phyloP scores from a whole-genome alignment of 2,329 filamentous ascomycete genomes.

The Herpotrichia juniperi region DNA sequence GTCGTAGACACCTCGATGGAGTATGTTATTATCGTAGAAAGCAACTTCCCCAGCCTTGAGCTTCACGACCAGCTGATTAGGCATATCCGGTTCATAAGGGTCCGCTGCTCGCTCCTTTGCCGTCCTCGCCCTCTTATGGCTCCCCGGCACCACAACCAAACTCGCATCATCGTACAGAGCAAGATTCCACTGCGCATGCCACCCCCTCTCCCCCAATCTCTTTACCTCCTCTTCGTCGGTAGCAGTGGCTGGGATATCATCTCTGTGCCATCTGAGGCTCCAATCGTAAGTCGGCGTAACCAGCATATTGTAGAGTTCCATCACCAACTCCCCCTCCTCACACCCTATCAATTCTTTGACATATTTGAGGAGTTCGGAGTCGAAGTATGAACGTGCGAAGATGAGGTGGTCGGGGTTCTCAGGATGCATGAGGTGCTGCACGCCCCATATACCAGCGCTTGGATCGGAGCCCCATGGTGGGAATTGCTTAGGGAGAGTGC shows the following conservation, averaged over 20 bases:
- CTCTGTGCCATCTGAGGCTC: slow-evolving; percentile 81
- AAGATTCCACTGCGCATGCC: slow-evolving; percentile 87
- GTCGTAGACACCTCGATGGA: slow-evolving; percentile 74
- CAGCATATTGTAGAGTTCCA: slow-evolving; percentile 89
- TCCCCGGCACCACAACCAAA: slow-evolving; percentile 79
- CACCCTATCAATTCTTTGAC: slow-evolving; percentile 68
- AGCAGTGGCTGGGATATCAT: slow-evolving; percentile 76
- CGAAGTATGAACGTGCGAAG: slow-evolving; percentile 77
- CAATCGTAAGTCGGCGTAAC: slow-evolving; percentile 75
- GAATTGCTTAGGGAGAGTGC: slow-evolving; percentile 88
- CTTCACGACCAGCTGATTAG: slow-evolving; percentile 68
- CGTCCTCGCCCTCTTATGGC: slow-evolving; percentile 74
- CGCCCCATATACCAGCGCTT: slow-evolving; percentile 79
- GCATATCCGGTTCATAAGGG: slow-evolving; percentile 67
- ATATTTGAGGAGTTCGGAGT: slow-evolving; percentile 65
- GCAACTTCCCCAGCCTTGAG: slow-evolving; percentile 78
- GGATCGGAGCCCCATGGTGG: slow-evolving; percentile 76
- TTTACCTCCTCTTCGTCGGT: slow-evolving; percentile 69
- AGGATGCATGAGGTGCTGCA: slow-evolving; percentile 84
- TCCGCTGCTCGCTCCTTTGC: slow-evolving; percentile 70
- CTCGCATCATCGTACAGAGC: slow-evolving; percentile 74
- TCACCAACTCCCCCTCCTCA: slow-evolving; percentile 67
- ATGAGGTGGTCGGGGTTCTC: slow-evolving; percentile 64
- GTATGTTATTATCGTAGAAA: slow-evolving; percentile 90
- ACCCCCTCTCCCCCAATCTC: slow-evolving; percentile 65